A percentile compares a stretch with the other conserved stretches of the same genome.
These are phyloP conservation scores for Russula olivacea DNA, from an alignment of 768 basidiomycete species.

Conservation along the genomic window DNA sequence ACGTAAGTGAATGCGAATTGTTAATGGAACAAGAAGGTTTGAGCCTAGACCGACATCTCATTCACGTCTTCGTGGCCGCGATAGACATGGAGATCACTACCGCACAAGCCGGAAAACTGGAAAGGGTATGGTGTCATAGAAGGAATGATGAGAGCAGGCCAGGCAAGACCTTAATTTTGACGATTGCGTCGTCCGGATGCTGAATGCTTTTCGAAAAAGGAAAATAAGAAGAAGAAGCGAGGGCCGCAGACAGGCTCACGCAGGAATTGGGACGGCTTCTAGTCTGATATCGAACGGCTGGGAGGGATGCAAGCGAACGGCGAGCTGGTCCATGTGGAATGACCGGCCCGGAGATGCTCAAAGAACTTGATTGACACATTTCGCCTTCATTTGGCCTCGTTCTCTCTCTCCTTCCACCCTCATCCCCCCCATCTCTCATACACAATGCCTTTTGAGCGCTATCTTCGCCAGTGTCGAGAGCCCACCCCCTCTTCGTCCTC, in stretches of 20 bases:
- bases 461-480: slow-evolving; percentile 19
- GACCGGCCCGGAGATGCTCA: slow-evolving; percentile 34
- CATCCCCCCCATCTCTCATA: not conserved
- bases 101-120: slow-evolving; percentile 63
- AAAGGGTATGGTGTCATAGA: not conserved
- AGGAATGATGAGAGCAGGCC: not conserved
- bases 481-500: slow-evolving; percentile 5
- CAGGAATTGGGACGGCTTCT: slow-evolving; percentile 54
- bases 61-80: slow-evolving; percentile 52
- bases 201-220: slow-evolving; percentile 45
- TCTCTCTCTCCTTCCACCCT: not conserved
- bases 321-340: not conserved
- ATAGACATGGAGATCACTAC: slow-evolving; percentile 72
- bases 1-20: slow-evolving; percentile 7
- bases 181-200: slow-evolving; percentile 71
- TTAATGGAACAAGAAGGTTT: slow-evolving; percentile 1
- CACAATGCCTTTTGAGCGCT: slow-evolving; percentile 25
- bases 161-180: slow-evolving; percentile 57
- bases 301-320: slow-evolving; percentile 53
- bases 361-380: not conserved
- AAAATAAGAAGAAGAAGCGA: not conserved
- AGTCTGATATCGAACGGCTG: slow-evolving; percentile 54
- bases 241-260: slow-evolving; percentile 34
- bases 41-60: slow-evolving; percentile 42
- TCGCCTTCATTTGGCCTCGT: not conserved